A percentile compares a stretch with the other conserved stretches of the same genome.
Conservation (phyloP, 371 early-diverging fungal genomes). For the Mucor velutinosus region DNA sequence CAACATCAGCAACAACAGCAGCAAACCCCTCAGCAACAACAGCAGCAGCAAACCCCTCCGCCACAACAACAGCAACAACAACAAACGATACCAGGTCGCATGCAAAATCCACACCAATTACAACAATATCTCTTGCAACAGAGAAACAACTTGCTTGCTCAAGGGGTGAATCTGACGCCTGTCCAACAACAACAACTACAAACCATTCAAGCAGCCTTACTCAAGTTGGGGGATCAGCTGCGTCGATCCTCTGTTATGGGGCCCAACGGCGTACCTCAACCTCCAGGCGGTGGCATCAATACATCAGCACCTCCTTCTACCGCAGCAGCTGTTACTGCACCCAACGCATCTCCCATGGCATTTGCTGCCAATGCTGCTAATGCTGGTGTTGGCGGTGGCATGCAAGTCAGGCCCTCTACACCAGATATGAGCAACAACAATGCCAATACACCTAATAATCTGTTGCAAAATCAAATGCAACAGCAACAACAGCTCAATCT, state of each 20-base stretch:
- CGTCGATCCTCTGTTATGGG: slow-evolving; percentile 12
- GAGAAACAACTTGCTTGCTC: slow-evolving; percentile 18
- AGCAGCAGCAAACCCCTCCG: slow-evolving; percentile 8
- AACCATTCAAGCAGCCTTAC: slow-evolving; percentile 21
- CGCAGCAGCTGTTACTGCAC: not conserved
- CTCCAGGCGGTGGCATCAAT: not conserved
- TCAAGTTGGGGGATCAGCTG: slow-evolving; percentile 23
- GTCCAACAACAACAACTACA: slow-evolving; percentile 26
- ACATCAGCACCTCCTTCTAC: not conserved
- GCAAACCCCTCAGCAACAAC: not conserved
- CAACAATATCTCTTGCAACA: slow-evolving; percentile 31
- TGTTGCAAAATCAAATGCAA: slow-evolving; percentile 13
- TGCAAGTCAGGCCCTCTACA: slow-evolving; percentile 10
- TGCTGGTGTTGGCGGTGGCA: not conserved
- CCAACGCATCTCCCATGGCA: slow-evolving; percentile 7
- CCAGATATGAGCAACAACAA: slow-evolving; percentile 10
- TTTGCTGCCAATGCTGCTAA: slow-evolving; percentile 3
- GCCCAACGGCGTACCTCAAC: not conserved
- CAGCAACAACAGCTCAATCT: slow-evolving; percentile 15
- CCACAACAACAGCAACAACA: slow-evolving; percentile 6
- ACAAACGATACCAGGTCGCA: slow-evolving; percentile 8
- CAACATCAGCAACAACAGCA: slow-evolving; percentile 3
- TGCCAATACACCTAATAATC: slow-evolving; percentile 1
- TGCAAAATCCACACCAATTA: slow-evolving; percentile 26
- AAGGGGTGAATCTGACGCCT: slow-evolving; percentile 19